These are phyloP conservation scores for Hypsizygus marmoreus DNA, from an alignment of 768 basidiomycete genomes.

Conservation along the genomic window DNA sequence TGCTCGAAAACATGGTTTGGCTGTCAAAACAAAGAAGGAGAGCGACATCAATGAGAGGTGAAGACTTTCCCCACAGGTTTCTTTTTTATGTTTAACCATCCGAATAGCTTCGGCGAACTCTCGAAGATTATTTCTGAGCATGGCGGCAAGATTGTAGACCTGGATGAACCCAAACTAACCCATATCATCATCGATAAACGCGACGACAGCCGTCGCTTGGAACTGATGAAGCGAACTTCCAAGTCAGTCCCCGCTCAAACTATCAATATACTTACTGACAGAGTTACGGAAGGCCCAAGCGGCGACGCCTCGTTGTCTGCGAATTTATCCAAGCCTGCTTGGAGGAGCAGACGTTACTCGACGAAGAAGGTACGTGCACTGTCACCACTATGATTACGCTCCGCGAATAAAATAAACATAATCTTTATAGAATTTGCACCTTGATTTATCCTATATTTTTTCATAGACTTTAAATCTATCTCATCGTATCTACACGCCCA, in stretches of 20 bases:
- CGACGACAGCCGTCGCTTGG: slow-evolving; percentile 70
- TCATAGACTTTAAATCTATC: too few relatives aligned
- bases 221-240: slow-evolving; percentile 70
- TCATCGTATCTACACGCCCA: too few relatives aligned
- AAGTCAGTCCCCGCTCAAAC: slow-evolving; percentile 47
- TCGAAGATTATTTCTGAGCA: slow-evolving; percentile 57
- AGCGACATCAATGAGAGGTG: slow-evolving; percentile 57
- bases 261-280: slow-evolving; percentile 6
- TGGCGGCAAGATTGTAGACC: slow-evolving; percentile 71
- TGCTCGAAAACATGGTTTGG: slow-evolving; percentile 65
- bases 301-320: slow-evolving; percentile 73
- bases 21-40: slow-evolving; percentile 53
- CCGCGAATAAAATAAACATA: background rate
- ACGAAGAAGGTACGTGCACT: slow-evolving; percentile 75
- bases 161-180: slow-evolving; percentile 79
- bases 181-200: slow-evolving; percentile 86
- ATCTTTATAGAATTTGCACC: slow-evolving; percentile 27
- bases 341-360: slow-evolving; percentile 80
- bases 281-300: slow-evolving; percentile 64
- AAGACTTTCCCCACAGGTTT: slow-evolving; percentile 19
- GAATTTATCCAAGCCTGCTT: slow-evolving; percentile 79
- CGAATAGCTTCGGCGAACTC: slow-evolving; percentile 55
- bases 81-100: slow-evolving; percentile 7
- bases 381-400: background rate
- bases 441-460: too few relatives aligned